phyloP scores from a whole-genome alignment of 768 basidiomycete genomes.

The Hygrophorus pudorinus region DNA sequence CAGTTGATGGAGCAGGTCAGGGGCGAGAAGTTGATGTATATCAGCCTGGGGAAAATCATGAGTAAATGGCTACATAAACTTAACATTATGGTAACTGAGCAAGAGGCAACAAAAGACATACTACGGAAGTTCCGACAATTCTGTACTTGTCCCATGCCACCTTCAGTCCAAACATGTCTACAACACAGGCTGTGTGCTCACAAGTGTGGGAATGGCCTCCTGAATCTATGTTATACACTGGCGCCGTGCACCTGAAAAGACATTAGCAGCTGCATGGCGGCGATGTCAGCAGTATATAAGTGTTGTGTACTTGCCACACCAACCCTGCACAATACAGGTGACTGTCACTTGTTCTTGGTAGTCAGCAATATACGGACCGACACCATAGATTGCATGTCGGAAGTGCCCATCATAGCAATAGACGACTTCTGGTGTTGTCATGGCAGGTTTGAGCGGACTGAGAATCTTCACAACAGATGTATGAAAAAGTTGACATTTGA shows the following conservation, averaged over 20 bases:
- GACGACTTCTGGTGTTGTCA: too few species aligned
- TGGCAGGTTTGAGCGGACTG: too few species aligned
- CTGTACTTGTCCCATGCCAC: constrained; percentile 23
- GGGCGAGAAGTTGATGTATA: constrained; percentile 22
- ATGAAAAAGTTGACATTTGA: too few species aligned
- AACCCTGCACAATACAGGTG: constrained; percentile 22
- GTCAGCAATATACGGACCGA: constrained; percentile 29
- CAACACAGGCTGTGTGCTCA: constrained; percentile 12
- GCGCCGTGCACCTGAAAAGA: constrained; percentile 21
- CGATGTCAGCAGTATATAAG: constrained; percentile 1
- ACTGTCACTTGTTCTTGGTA: constrained; percentile 28
- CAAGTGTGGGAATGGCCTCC: constrained; percentile 10
- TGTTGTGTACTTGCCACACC: constrained; percentile 19
- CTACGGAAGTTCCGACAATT: constrained; percentile 20
- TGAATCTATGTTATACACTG: constrained; percentile 16
- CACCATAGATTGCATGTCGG: constrained; percentile 17
- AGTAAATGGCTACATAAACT: constrained; percentile 23
- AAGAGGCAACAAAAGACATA: constrained; percentile 15
- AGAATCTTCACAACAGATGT: too few species aligned
- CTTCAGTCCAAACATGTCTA: constrained; percentile 11
- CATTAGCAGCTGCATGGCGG: too few species aligned
- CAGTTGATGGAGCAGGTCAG: constrained; percentile 29
- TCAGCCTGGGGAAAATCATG: constrained; percentile 23
- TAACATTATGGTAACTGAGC: not conserved
- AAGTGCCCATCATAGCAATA: constrained; percentile 26